A percentile compares a stretch with the other conserved stretches of the same genome.
phyloP scores from a whole-genome alignment of 139 green algal genomes.

The Gonium pectorale region DNA sequence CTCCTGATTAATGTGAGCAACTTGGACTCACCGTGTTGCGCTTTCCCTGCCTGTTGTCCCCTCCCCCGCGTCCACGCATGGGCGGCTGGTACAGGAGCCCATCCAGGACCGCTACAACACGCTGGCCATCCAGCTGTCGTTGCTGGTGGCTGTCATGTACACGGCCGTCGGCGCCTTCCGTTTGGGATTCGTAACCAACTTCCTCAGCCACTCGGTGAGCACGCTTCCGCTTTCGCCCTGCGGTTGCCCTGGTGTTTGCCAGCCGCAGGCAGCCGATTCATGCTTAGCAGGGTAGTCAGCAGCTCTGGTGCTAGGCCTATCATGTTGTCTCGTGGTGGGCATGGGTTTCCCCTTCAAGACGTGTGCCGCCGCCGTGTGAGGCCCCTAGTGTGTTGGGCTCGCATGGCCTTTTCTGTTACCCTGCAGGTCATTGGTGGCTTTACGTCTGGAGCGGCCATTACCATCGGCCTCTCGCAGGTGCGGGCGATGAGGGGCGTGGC shows the following conservation, averaged over 20 bases:
- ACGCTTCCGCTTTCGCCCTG: not conserved
- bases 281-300: too few species aligned
- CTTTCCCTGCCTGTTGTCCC: not conserved
- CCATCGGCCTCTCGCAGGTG: slow-evolving; percentile 77
- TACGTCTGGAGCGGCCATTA: slow-evolving; percentile 87
- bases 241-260: not conserved
- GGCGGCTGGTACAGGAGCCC: not conserved
- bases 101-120: slow-evolving; percentile 27
- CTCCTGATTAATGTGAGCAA: too few species aligned
- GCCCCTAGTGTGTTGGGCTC: not conserved
- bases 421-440: slow-evolving; percentile 85
- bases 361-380: not conserved
- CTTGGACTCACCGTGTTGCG: too few species aligned
- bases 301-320: not conserved
- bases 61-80: not conserved
- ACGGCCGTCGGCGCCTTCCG: slow-evolving; percentile 77
- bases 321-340: not conserved
- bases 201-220: slow-evolving; percentile 83
- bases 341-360: not conserved
- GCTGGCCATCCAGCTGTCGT: slow-evolving; percentile 74
- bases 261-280: too few species aligned
- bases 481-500: too few species aligned
- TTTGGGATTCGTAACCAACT: slow-evolving; percentile 90
- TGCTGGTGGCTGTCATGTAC: slow-evolving; percentile 86
- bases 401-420: not conserved